phyloP scores from a whole-genome alignment of 2,329 filamentous ascomycete genomes.

The Colletotrichum horii region DNA sequence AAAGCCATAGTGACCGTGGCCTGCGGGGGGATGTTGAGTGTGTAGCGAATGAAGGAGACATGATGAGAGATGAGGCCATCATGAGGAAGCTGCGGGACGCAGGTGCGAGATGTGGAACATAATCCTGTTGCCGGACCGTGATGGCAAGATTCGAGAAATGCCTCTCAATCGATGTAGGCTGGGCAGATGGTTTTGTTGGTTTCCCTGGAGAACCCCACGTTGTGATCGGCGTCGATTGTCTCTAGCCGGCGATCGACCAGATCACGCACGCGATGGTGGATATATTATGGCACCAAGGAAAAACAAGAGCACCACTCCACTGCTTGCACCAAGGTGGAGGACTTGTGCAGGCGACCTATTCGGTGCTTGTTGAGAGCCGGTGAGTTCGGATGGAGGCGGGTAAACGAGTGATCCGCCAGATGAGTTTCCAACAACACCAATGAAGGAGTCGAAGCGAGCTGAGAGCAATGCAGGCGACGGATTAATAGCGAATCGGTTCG shows the following conservation, averaged over 20 bases:
- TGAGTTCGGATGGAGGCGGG: not conserved
- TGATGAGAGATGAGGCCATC: constrained; percentile 25
- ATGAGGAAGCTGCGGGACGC: constrained; percentile 28
- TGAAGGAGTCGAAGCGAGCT: not conserved
- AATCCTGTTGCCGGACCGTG: constrained; percentile 9
- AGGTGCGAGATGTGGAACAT: constrained; percentile 28
- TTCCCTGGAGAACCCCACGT: constrained; percentile 6
- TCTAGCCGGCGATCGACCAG: constrained; percentile 14
- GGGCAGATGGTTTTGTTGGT: not conserved
- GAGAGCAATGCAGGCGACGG: not conserved
- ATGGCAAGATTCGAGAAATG: not conserved
- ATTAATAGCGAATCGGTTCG: not conserved
- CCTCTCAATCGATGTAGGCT: not conserved
- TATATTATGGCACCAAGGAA: constrained; percentile 15
- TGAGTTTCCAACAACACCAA: not conserved
- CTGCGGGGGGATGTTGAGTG: constrained; percentile 12
- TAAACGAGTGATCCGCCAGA: constrained; percentile 12
- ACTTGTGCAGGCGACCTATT: not conserved
- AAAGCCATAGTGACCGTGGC: constrained; percentile 31
- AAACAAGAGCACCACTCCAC: constrained; percentile 13
- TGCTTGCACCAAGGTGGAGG: not conserved
- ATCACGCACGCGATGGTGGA: constrained; percentile 15
- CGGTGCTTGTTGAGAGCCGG: not conserved
- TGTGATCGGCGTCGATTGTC: constrained; percentile 15
- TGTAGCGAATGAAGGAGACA: constrained; percentile 11